Base-by-base conservation (phyloP, 2,329 filamentous ascomycete genomes). In the Cladosporium colombiae region DNA sequence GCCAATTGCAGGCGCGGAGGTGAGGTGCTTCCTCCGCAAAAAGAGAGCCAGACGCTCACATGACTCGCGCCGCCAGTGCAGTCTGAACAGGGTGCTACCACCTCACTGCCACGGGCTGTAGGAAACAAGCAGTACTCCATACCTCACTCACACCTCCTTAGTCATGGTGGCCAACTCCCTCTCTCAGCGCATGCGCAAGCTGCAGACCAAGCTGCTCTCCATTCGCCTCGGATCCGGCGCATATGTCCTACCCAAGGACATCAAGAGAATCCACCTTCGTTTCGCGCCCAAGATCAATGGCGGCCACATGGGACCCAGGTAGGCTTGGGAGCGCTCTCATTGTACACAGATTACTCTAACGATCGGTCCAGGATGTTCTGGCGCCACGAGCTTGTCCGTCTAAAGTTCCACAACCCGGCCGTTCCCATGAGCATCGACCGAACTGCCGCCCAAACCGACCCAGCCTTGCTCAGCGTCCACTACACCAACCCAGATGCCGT, bases 351-450 rank as follows among this genome's bases (percentile, higher is more conserved):
- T 6, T 11, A 73, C 27, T 13, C 73, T 67, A 78, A 77, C 31
- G 46, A 6, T 14, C 5, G 11, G 11, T 33, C 50, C 70, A 96
- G 93, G 74, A 92, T 92, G 81, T 97, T 99, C 85, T 97, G 92
- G 91, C 88, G 86, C 69, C 83, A 89, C 67, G 90, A 88, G 76
- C 88, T 98, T 57, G 91, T 92, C 25, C 88, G 92, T 65, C 84
- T 99, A 71, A 97, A 99, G 84, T 99, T 89, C 82, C 90, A 96
- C 84, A 99, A 99, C 78, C 95, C 95, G 0, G 81, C 88, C 14
- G 79, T 97, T 55, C 87, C 90, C 52, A 96, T 98, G 85, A 88
- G 91, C 66, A 87, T 97, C 73, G 89, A 90, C 78, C 90, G 91
- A 66, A 88, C 86, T 69, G 73, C 77, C 44, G 80, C 88, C 53